Percentiles rank a stretch among this genome's conserved stretches.
Conservation (phyloP, 345 rosid genomes). For the Gossypioides kirkii region DNA sequence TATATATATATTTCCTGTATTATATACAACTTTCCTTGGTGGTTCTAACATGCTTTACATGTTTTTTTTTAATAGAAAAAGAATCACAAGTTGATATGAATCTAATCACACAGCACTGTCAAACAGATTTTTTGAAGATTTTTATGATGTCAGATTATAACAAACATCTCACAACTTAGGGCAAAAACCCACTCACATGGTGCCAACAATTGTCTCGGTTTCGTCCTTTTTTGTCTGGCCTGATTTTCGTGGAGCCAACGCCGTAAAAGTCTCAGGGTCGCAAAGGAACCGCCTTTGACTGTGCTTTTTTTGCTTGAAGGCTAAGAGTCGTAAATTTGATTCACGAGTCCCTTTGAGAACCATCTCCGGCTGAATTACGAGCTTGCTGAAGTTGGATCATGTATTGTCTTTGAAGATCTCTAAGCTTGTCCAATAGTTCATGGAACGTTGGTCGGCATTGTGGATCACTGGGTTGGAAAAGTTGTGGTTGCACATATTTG, state of each 20-base stretch:
- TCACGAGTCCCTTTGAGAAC: slow-evolving; percentile 43
- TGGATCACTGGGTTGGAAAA: slow-evolving; percentile 59
- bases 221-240: background rate
- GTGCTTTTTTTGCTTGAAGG: slow-evolving; percentile 2
- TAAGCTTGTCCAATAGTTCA: slow-evolving; percentile 76
- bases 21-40: background rate
- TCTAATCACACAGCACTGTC: background rate
- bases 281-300: background rate
- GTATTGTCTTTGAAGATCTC: slow-evolving; percentile 71
- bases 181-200: background rate
- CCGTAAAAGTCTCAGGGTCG: background rate
- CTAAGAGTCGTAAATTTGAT: background rate
- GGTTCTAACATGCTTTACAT: background rate
- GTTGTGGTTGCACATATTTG: slow-evolving; percentile 12
- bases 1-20: background rate
- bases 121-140: background rate
- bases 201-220: slow-evolving; percentile 7
- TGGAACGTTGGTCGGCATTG: slow-evolving; percentile 73
- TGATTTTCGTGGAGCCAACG: background rate
- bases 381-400: slow-evolving; percentile 62
- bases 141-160: background rate
- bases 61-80: background rate
- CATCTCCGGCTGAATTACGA: slow-evolving; percentile 45
- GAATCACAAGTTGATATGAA: background rate
- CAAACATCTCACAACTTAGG: background rate